These are phyloP conservation scores for Leptomonas seymouri DNA, from an alignment of 208 protist species.

Conservation along the genomic window DNA sequence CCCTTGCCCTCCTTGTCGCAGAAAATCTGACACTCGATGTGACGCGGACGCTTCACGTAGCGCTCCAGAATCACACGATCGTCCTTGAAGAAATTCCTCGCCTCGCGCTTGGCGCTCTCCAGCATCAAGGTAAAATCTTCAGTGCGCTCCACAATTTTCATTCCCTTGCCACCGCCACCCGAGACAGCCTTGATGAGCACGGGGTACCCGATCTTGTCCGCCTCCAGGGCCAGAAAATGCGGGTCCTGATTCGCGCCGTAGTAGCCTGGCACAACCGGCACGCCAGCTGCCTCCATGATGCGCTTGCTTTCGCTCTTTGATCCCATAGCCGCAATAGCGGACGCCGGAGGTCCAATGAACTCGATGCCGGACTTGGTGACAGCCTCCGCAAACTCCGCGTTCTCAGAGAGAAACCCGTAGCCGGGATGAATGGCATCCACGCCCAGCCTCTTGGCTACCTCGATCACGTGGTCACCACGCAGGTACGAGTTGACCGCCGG, in stretches of 20 bases:
- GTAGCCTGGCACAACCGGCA: conserved; percentile 37
- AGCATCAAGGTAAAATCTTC: conserved; percentile 89
- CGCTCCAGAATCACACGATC: conserved; percentile 93
- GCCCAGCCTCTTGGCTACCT: conserved; percentile 76
- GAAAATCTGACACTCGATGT: conserved; percentile 96
- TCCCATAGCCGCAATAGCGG: conserved; percentile 94
- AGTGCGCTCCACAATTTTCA: conserved; percentile 88
- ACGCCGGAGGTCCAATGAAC: conserved; percentile 95
- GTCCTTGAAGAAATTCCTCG: conserved; percentile 91
- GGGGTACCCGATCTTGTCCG: conserved; percentile 89
- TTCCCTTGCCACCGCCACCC: conserved; percentile 60
- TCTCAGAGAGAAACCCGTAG: conserved; percentile 98
- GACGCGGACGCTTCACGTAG: conserved; percentile 88
- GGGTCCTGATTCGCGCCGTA: conserved; percentile 43
- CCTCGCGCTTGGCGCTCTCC: conserved; percentile 92
- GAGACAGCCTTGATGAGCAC: conserved; percentile 97
- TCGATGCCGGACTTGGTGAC: conserved; percentile 74
- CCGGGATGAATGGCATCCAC: conserved; percentile 96
- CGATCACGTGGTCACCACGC: conserved; percentile 89
- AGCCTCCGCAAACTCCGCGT: conserved; percentile 84
- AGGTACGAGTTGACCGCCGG: conserved; percentile 88
- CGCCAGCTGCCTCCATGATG: conserved; percentile 79
- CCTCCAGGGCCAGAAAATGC: conserved; percentile 33
- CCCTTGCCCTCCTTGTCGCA: conserved; percentile 88
- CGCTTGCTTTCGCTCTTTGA: conserved; percentile 92